Evolutionary conservation across 148 eudicot genomes (phyloP).

Genomic region (Silene conica): DNA sequence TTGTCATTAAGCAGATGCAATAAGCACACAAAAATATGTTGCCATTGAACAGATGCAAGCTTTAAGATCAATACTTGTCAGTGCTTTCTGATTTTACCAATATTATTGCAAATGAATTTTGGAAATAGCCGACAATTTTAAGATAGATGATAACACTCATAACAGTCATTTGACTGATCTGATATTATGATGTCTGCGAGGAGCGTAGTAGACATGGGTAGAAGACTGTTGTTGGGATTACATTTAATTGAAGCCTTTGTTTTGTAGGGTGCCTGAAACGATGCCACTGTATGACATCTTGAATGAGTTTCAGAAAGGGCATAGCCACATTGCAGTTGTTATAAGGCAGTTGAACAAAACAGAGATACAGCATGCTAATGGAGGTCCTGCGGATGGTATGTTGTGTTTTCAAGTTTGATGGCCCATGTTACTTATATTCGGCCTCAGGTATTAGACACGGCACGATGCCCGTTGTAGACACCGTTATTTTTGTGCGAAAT

Average conservation of each 20-base stretch:
- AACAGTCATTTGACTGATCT: not conserved
- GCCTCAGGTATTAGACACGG: not conserved
- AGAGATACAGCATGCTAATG: slow-evolving; percentile 28
- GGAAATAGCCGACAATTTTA: not conserved
- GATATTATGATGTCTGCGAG: not conserved
- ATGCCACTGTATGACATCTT: slow-evolving; percentile 90
- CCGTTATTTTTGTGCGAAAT: too few species aligned
- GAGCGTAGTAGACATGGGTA: not conserved
- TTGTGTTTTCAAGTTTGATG: not conserved
- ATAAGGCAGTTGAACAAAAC: slow-evolving; percentile 50
- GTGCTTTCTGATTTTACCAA: not conserved
- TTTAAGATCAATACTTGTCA: not conserved
- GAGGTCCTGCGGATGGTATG: slow-evolving; percentile 40
- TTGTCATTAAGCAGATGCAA: too few species aligned
- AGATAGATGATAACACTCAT: not conserved
- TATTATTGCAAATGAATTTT: not conserved
- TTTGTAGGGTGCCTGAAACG: slow-evolving; percentile 67
- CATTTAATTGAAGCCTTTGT: not conserved
- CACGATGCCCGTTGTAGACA: too few species aligned
- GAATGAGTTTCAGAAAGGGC: slow-evolving; percentile 97
- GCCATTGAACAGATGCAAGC: not conserved
- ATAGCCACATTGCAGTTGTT: slow-evolving; percentile 97
- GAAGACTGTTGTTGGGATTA: not conserved
- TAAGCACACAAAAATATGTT: too few species aligned
- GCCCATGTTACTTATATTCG: not conserved